Percentiles rank a stretch among this genome's conserved stretches.
Evolutionary conservation across 2,329 filamentous ascomycete species (phyloP).

Genomic region (Neopestalotiopsis sp.): DNA sequence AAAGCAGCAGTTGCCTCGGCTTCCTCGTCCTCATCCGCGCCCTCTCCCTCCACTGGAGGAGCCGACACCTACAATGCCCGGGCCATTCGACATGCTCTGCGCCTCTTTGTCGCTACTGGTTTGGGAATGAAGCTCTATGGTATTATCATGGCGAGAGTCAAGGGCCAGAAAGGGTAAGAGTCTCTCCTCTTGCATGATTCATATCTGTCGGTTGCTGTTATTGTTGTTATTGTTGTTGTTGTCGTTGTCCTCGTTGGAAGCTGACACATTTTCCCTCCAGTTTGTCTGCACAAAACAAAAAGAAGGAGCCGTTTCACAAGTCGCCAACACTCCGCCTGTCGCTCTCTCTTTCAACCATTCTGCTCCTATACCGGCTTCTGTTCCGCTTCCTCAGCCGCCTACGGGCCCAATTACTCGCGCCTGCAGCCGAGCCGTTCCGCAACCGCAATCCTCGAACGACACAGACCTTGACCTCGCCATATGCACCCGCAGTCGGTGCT

Average conservation of each 20-base stretch:
- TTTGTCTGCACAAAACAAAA: constrained; percentile 23
- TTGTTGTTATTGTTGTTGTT: no score
- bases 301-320: constrained; percentile 62
- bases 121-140: constrained; percentile 68
- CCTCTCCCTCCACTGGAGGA: constrained; percentile 29
- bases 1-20: constrained; percentile 20
- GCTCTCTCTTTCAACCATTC: constrained; percentile 80
- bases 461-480: constrained; percentile 76
- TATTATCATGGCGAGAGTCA: constrained; percentile 52
- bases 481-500: constrained; percentile 89
- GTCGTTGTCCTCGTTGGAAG: constrained; percentile 5
- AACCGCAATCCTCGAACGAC: constrained; percentile 80
- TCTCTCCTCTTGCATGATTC: neutral
- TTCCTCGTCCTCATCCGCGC: constrained; percentile 19
- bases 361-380: constrained; percentile 86
- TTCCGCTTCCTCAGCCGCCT: constrained; percentile 88
- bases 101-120: constrained; percentile 70
- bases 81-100: constrained; percentile 72
- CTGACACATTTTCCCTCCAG: neutral
- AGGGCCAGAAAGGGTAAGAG: constrained; percentile 51
- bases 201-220: neutral
- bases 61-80: constrained; percentile 72
- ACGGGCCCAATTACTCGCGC: constrained; percentile 76
- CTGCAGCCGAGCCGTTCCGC: constrained; percentile 82
- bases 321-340: constrained; percentile 79